A percentile compares a stretch with the other conserved stretches of the same genome.
These are phyloP conservation scores for Udeniomyces megalosporus DNA, from an alignment of 768 basidiomycete genomes.

Conservation along the genomic window DNA sequence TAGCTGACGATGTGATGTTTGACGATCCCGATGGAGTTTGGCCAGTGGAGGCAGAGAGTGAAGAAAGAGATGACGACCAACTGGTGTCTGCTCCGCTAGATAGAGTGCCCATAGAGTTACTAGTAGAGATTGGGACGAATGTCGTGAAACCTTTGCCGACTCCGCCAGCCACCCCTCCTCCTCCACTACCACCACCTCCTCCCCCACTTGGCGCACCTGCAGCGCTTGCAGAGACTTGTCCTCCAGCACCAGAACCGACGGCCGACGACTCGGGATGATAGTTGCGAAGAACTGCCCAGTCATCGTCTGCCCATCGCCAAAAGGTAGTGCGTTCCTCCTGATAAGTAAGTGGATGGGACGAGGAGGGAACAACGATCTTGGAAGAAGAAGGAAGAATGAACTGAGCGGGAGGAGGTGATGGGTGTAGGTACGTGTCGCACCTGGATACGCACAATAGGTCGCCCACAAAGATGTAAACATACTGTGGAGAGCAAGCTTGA, in stretches of 20 bases:
- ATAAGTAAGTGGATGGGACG: slow-evolving; percentile 22
- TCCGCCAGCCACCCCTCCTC: slow-evolving; percentile 25
- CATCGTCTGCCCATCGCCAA: slow-evolving; percentile 82
- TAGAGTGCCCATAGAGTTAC: too few species aligned
- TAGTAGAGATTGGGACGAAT: not conserved
- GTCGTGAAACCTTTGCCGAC: not conserved
- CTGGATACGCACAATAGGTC: slow-evolving; percentile 5
- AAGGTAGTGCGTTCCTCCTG: slow-evolving; percentile 48
- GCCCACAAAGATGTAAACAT: not conserved
- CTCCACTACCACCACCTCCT: slow-evolving; percentile 4
- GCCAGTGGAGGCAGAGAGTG: not conserved
- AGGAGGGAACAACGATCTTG: slow-evolving; percentile 29
- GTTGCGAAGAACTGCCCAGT: slow-evolving; percentile 50
- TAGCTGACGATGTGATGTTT: not conserved
- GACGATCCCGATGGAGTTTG: not conserved
- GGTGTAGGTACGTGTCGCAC: slow-evolving; percentile 52
- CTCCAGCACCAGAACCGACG: slow-evolving; percentile 46
- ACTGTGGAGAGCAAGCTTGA: not conserved
- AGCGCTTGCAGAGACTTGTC: slow-evolving; percentile 39
- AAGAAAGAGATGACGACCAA: not conserved
- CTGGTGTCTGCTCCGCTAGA: too few species aligned
- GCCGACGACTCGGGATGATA: slow-evolving; percentile 32
- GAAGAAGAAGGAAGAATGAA: slow-evolving; percentile 42
- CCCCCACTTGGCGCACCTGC: slow-evolving; percentile 27
- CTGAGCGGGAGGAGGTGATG: slow-evolving; percentile 48